These are phyloP conservation scores for Diaporthe aspalathi DNA, from an alignment of 2,329 filamentous ascomycete genomes.

Conservation along the genomic window DNA sequence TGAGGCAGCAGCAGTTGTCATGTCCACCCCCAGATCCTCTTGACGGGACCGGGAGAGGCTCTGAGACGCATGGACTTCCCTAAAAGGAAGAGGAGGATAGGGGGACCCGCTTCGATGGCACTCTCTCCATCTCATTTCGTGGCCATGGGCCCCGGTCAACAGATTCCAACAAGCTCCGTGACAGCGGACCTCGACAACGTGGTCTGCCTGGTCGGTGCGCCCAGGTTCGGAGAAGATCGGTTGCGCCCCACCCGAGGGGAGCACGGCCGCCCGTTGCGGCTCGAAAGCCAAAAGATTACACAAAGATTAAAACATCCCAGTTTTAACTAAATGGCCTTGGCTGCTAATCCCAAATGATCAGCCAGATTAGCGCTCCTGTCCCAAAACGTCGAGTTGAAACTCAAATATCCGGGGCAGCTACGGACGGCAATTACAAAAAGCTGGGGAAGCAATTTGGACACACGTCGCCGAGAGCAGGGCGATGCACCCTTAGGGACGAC, in stretches of 20 bases:
- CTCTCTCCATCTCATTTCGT: constrained; percentile 28
- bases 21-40: constrained; percentile 10
- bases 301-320: constrained; percentile 23
- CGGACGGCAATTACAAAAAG: constrained; percentile 32
- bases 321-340: constrained; percentile 6
- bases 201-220: constrained; percentile 31
- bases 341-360: constrained; percentile 35
- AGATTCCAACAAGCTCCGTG: constrained; percentile 19
- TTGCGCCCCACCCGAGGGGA: constrained; percentile 20
- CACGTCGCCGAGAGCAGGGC: constrained; percentile 11
- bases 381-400: constrained; percentile 35
- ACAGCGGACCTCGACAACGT: constrained; percentile 29
- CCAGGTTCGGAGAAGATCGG: constrained; percentile 29
- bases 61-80: constrained; percentile 33
- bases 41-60: background rate
- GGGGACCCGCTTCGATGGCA: constrained; percentile 28
- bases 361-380: constrained; percentile 25
- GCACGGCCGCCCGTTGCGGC: constrained; percentile 34
- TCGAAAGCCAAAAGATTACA: constrained; percentile 24
- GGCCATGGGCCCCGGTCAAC: constrained; percentile 28
- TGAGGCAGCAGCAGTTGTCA: constrained; percentile 14
- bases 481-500: background rate
- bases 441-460: constrained; percentile 32
- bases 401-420: constrained; percentile 15
- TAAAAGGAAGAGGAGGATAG: constrained; percentile 23